Conservation (phyloP, 2,329 filamentous ascomycete genomes). For the Chaetomiaceae sp. region DNA sequence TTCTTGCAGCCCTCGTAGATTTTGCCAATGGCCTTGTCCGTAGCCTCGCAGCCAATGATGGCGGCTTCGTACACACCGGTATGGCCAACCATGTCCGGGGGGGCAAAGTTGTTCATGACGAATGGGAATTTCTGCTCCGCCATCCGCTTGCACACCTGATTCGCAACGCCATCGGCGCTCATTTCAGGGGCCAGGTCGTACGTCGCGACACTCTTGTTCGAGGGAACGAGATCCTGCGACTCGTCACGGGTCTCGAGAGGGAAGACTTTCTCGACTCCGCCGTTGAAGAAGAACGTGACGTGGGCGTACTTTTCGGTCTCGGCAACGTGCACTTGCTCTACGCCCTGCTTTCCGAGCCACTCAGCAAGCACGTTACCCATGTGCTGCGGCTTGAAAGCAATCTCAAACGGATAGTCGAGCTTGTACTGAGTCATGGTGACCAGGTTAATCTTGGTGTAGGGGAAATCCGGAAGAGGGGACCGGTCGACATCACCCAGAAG, state of each 20-base stretch:
- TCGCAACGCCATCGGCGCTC: constrained; percentile 84
- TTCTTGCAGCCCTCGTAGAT: constrained; percentile 94
- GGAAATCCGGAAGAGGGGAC: constrained; percentile 84
- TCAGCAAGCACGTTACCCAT: constrained; percentile 99
- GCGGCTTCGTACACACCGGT: constrained; percentile 96
- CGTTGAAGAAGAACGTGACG: constrained; percentile 99
- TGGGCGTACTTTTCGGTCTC: constrained; percentile 99
- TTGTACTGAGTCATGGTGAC: constrained; percentile 99
- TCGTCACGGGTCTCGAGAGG: constrained; percentile 87
- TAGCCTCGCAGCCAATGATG: constrained; percentile 76
- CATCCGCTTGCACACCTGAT: constrained; percentile 86
- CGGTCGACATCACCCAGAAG: constrained; percentile 88
- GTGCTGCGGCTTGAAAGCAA: constrained; percentile 89
- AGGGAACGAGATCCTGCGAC: constrained; percentile 71
- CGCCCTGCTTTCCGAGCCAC: constrained; percentile 83
- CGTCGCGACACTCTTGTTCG: constrained; percentile 83
- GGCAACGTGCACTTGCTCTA: constrained; percentile 92
- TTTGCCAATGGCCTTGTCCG: constrained; percentile 88
- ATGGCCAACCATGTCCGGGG: constrained; percentile 98
- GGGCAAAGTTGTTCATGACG: constrained; percentile 99
- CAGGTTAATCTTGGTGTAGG: constrained; percentile 85
- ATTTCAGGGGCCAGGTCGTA: constrained; percentile 95
- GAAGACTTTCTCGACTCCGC: constrained; percentile 95
- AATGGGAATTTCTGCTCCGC: constrained; percentile 85
- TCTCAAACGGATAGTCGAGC: constrained; percentile 82